Percentiles rank a stretch among this genome's conserved stretches.
phyloP scores from a whole-genome alignment of 768 basidiomycete species.

The Paxillus rubicundulus region DNA sequence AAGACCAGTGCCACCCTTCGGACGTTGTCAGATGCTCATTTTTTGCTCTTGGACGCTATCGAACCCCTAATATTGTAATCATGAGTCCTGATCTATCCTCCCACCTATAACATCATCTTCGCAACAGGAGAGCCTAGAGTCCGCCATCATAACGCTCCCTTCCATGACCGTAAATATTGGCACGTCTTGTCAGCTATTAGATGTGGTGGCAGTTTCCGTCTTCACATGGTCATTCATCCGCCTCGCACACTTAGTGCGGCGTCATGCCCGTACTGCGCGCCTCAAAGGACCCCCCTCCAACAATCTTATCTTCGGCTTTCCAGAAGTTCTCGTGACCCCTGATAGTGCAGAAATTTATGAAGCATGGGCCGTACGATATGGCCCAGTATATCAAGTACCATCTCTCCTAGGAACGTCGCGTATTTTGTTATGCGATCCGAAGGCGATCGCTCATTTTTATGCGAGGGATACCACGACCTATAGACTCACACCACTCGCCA shows the following conservation, averaged over 20 bases:
- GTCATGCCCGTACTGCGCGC: conserved; percentile 26
- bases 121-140: not conserved
- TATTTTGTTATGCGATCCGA: conserved; percentile 43
- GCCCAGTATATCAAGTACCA: conserved; percentile 41
- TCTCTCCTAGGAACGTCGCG: conserved; percentile 32
- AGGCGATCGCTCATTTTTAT: conserved; percentile 49
- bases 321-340: conserved; percentile 25
- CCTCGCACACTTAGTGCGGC: conserved; percentile 6
- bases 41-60: too few relatives aligned
- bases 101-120: too few relatives aligned
- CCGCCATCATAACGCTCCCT: not conserved
- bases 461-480: conserved; percentile 49
- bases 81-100: too few relatives aligned
- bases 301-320: conserved; percentile 44
- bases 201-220: conserved; percentile 11
- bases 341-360: conserved; percentile 39
- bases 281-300: conserved; percentile 43
- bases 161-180: not conserved
- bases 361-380: conserved; percentile 44
- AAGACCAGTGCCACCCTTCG: too few relatives aligned
- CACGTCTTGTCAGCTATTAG: conserved; percentile 1
- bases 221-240: conserved; percentile 16
- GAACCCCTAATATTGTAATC: too few relatives aligned
- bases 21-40: too few relatives aligned
- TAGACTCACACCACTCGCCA: conserved; percentile 34